Conservation (phyloP, 2,329 filamentous ascomycete species). For the Orbilia javanica region DNA sequence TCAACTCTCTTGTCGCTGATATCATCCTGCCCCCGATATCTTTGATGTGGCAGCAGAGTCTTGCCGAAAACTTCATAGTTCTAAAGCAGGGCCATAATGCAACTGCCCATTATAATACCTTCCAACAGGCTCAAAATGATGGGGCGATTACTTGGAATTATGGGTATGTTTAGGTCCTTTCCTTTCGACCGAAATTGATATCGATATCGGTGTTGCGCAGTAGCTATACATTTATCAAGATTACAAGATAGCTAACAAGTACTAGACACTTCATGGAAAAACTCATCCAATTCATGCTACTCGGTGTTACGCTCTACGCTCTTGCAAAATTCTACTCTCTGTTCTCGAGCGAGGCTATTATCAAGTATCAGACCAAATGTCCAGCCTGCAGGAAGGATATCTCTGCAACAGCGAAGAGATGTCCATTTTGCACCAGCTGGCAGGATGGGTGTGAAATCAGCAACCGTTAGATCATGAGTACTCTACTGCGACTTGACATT, state of each 20-base stretch:
- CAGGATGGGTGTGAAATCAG: conserved; percentile 45
- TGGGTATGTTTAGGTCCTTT: conserved; percentile 69
- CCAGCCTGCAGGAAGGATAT: conserved; percentile 73
- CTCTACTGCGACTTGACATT: neutral
- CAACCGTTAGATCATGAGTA: neutral
- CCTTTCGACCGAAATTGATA: too few species aligned
- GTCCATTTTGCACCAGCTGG: conserved; percentile 54
- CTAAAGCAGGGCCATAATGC: conserved; percentile 71
- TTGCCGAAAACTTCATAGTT: conserved; percentile 80
- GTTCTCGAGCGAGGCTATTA: conserved; percentile 75
- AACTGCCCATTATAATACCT: conserved; percentile 75
- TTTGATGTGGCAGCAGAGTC: conserved; percentile 76
- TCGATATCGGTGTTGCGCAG: too few species aligned
- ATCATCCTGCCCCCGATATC: conserved; percentile 78
- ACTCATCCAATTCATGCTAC: conserved; percentile 74
- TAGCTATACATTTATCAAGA: neutral
- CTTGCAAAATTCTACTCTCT: conserved; percentile 75
- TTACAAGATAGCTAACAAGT: neutral
- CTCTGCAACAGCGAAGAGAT: conserved; percentile 40
- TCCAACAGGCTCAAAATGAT: conserved; percentile 76
- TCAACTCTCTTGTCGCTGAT: conserved; percentile 79
- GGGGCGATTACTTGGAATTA: conserved; percentile 80
- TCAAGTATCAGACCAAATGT: conserved; percentile 78
- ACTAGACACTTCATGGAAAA: conserved; percentile 74
- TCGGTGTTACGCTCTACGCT: conserved; percentile 75